Evolutionary conservation across 257 asterid species (phyloP).

Genomic region (Lavandula angustifolia): DNA sequence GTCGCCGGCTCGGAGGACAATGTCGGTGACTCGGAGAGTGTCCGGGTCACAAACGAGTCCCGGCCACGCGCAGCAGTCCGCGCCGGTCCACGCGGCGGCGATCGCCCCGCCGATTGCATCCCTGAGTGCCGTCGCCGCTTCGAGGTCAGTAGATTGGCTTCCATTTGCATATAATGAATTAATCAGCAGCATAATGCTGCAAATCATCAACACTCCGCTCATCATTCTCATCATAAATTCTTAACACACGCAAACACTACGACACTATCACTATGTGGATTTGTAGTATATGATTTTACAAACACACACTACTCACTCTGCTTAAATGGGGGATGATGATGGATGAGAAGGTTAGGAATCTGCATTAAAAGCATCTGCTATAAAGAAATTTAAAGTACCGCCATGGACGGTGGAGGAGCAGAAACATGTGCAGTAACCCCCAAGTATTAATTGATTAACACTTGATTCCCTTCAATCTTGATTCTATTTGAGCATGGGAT

Average conservation of each 20-base stretch:
- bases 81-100: constrained; percentile 53
- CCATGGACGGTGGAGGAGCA: constrained; percentile 34
- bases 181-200: constrained; percentile 31
- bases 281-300: too few species aligned
- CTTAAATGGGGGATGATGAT: constrained; percentile 17
- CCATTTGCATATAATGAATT: neutral
- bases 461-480: neutral
- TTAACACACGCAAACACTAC: neutral
- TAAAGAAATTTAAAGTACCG: constrained; percentile 22
- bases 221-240: constrained; percentile 7
- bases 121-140: constrained; percentile 44
- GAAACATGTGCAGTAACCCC: constrained; percentile 30
- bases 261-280: too few species aligned
- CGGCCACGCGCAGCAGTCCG: constrained; percentile 53
- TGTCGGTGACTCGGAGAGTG: constrained; percentile 59
- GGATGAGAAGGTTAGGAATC: constrained; percentile 30
- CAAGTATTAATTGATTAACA: neutral
- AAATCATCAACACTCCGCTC: constrained; percentile 7
- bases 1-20: constrained; percentile 59
- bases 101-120: constrained; percentile 45
- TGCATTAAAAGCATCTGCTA: constrained; percentile 28
- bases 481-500: neutral
- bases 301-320: neutral
- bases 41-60: constrained; percentile 65
- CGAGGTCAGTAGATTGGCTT: constrained; percentile 43